Evolutionary conservation across 306 rosid genomes (phyloP), one percentile per base, ranked within the genome.

Genomic region (Cucurbita moschata): DNA sequence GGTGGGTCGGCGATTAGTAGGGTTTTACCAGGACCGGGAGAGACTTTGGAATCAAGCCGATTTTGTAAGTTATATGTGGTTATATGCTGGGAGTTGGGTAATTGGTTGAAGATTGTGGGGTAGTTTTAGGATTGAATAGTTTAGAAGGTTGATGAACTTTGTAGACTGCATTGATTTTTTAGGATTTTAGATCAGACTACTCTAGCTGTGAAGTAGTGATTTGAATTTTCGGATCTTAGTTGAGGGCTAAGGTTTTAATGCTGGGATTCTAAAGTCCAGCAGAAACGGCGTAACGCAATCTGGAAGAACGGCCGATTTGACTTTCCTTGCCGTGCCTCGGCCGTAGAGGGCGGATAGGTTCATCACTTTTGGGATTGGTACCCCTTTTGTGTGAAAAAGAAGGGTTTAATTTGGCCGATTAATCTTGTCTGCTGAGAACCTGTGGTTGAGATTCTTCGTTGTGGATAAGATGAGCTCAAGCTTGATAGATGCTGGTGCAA

Each of bases 381-480:
- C 66, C 51, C 13, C 15, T n/a, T 15, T 46, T 66, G 23, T 12
- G 10, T 77, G 70, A 21, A 16, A 23, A 50, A 13, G 52, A 49
- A 65, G 75, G 44, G 59, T 69, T 54, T 74, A 49, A 77, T 63
- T 75, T 51, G 81, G 74, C 44, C 38, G 71, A 50, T n/a, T 79
- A 49, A 52, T 79, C 58, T 76, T 58, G 80, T 79, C 78, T 60
- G 46, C 56, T 75, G 59, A 62, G 71, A 75, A 9, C 35, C 38
- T 77, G 30, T 77, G 87, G 18, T 42, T 71, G 63, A 60, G 37
- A 70, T 70, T 50, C 26, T 37, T 50, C 56, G 26, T 39, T 55
- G 50, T 39, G 85, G 83, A 85, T 82, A 86, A 80, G 81, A 94
- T 91, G 99, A 89, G 87, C 86, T 86, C 88, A 7, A 72, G 87